Evolutionary conservation across 371 early-diverging fungal species (phyloP).

Genomic region (Circinella minor): DNA sequence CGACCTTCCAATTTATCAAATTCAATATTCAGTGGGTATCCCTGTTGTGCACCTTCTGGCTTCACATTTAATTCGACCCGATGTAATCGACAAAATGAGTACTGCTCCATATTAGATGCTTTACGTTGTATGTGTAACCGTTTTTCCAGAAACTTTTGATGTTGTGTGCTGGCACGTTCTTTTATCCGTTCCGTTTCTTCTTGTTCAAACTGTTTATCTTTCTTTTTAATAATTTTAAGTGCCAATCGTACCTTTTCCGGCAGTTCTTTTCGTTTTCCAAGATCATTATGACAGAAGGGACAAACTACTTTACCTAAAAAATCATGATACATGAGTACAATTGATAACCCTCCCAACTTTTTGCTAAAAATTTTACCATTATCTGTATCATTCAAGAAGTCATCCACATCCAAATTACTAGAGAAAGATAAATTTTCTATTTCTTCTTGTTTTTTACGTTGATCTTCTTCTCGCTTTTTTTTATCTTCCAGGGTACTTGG

Average conservation of each 20-base stretch:
- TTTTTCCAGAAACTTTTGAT: conserved; percentile 11
- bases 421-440: background rate
- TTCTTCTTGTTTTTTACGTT: background rate
- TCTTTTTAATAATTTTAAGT: conserved; percentile 19
- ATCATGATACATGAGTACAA: background rate
- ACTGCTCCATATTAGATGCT: conserved; percentile 24
- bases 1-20: conserved; percentile 41
- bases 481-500: background rate
- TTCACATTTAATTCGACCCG: conserved; percentile 44
- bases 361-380: background rate
- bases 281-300: conserved; percentile 2
- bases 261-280: background rate
- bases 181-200: conserved; percentile 9
- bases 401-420: background rate
- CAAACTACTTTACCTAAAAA: background rate
- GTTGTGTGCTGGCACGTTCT: conserved; percentile 10
- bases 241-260: conserved; percentile 11
- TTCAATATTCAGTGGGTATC: conserved; percentile 51
- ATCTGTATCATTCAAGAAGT: background rate
- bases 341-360: no score
- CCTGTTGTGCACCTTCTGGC: conserved; percentile 39
- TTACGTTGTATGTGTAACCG: conserved; percentile 13
- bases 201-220: conserved; percentile 22
- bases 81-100: conserved; percentile 59
- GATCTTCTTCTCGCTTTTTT: background rate